phyloP scores from a whole-genome alignment of 2,329 filamentous ascomycete species.

The Lachnellula cervina region DNA sequence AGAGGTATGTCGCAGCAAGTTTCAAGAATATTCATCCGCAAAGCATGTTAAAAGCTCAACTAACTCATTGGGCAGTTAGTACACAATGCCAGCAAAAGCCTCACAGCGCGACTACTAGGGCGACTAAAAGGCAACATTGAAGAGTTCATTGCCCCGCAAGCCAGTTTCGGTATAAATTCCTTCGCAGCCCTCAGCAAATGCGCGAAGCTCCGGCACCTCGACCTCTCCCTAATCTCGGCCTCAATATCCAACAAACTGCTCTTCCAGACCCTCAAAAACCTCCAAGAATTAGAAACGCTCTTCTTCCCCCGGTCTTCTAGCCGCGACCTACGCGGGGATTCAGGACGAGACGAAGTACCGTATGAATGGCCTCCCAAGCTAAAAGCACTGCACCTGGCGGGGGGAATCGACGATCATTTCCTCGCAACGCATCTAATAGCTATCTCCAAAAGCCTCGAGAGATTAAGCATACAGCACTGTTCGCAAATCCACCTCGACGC shows the following conservation, averaged over 20 bases:
- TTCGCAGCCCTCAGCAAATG: slow-evolving; percentile 34
- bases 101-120: slow-evolving; percentile 31
- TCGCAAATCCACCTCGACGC: slow-evolving; percentile 20
- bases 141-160: slow-evolving; percentile 32
- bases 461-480: slow-evolving; percentile 32
- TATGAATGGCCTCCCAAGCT: slow-evolving; percentile 31
- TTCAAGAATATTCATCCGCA: no score
- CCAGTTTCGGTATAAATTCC: slow-evolving; percentile 31
- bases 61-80: slow-evolving; percentile 15
- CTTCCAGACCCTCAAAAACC: slow-evolving; percentile 29
- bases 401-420: slow-evolving; percentile 29
- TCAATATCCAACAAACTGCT: slow-evolving; percentile 29
- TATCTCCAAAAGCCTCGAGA: slow-evolving; percentile 19
- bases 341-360: not conserved
- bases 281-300: slow-evolving; percentile 27
- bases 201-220: slow-evolving; percentile 25
- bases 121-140: slow-evolving; percentile 31
- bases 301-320: slow-evolving; percentile 31
- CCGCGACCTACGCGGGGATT: slow-evolving; percentile 9
- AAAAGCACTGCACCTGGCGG: slow-evolving; percentile 29
- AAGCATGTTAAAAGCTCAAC: no score
- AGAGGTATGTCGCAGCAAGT: not conserved
- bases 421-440: slow-evolving; percentile 21
- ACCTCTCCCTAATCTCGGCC: slow-evolving; percentile 30
- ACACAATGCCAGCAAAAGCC: slow-evolving; percentile 28